Evolutionary conservation across 1,284 basidiomycete species (phyloP), one percentile per base, ranked within the genome.

Genomic region (Singerocomus inundabilis): DNA sequence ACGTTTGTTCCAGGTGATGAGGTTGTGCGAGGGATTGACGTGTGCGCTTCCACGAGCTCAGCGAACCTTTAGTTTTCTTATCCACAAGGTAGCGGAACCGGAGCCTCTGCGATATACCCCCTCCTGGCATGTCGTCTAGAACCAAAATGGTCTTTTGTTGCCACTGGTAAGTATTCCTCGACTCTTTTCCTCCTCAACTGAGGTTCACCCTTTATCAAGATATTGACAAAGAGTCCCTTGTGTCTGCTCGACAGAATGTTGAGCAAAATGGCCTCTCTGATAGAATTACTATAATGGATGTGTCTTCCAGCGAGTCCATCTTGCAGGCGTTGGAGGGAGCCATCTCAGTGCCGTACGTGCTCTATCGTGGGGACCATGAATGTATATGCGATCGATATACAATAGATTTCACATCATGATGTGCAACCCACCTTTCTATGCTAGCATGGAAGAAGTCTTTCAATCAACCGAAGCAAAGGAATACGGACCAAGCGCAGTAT

Each of bases 371-470:
- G 40, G 8, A 37, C 41, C 11, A 16, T 30, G 32, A 35, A 9
- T 31, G n/a, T 10, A 24, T 37, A 12, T 5, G 10, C 42, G 42
- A 48, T 47, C 47, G 21, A 53, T 36, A 5, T 10, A 37, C 8
- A 8, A 28, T 25, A 73, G 75, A 21, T 81, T 80, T 66, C 78
- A 83, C 51, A 91, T 95, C 57, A 84, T 84, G 0, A 92, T 98
- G 84, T 98, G 94, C 70, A 98, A 98, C 64, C 96, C 96, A 0
- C 95, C 95, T 0, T 98, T 98, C 70, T 98, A 96, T 63, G 66
- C 72, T 12, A 89, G 83, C 45, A 59, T 66, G 1, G 79, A 83
- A 21, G 94, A 98, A 49, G 79, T 94, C 5, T 58, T 62, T 0
- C 67, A 70, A 1, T 82, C 82, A 3, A 80, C 82, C 1, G 76